Conservation (phyloP, 2,329 filamentous ascomycete species). For the Cytospora schulzeri region DNA sequence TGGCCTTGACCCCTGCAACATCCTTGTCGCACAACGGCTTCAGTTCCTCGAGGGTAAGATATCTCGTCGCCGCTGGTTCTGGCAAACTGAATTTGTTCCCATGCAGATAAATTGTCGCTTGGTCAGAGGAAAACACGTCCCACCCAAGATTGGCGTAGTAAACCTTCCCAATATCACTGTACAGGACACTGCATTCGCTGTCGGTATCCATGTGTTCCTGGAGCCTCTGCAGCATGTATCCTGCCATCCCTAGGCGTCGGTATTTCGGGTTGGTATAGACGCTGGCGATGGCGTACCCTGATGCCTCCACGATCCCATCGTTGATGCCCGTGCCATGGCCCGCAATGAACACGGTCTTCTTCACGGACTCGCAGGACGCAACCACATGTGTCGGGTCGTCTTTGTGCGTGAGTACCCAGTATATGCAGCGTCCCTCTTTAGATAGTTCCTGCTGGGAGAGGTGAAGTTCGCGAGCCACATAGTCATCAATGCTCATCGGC, state of each 20-base stretch:
- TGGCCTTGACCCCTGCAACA: conserved; percentile 33
- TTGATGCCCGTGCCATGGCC: conserved; percentile 30
- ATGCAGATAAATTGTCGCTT: conserved; percentile 38
- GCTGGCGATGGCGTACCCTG: conserved; percentile 39
- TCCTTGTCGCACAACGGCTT: conserved; percentile 34
- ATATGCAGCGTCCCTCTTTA: conserved; percentile 32
- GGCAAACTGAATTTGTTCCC: conserved; percentile 28
- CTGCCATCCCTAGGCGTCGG: conserved; percentile 40
- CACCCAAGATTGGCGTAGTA: conserved; percentile 41
- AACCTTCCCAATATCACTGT: conserved; percentile 38
- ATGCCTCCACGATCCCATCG: conserved; percentile 32
- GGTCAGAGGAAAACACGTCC: conserved; percentile 36
- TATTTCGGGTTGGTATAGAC: conserved; percentile 41
- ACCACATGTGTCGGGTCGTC: conserved; percentile 36
- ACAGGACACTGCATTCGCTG: conserved; percentile 40
- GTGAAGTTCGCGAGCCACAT: conserved; percentile 34
- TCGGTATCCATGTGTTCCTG: conserved; percentile 39
- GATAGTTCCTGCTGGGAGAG: conserved; percentile 35
- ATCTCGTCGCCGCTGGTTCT: conserved; percentile 30
- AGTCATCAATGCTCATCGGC: conserved; percentile 35
- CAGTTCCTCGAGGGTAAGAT: conserved; percentile 32
- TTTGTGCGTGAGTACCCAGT: conserved; percentile 38
- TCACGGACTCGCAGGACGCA: conserved; percentile 38
- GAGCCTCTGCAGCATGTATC: conserved; percentile 38
- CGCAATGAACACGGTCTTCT: conserved; percentile 34